Evolutionary conservation across 352 stramenopile genomes (phyloP).

Genomic region (Globisporangium radiosum): DNA sequence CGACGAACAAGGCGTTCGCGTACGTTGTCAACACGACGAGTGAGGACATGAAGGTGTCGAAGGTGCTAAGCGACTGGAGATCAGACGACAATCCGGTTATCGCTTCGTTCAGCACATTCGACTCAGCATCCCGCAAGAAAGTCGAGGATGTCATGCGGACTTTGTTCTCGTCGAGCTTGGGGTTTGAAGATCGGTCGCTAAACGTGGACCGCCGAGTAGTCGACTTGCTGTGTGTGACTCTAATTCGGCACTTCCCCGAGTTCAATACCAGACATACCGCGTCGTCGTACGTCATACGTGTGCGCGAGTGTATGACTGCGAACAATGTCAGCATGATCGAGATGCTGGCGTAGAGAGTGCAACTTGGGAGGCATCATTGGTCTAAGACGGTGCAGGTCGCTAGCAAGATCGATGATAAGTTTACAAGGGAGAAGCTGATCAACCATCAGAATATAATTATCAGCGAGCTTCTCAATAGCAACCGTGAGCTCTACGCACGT

Average conservation of each 20-base stretch:
- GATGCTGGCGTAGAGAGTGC: neutral
- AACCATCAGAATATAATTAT: too few species aligned
- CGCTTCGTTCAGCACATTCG: neutral
- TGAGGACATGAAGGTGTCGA: neutral
- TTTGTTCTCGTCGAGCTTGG: neutral
- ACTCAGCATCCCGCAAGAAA: too few species aligned
- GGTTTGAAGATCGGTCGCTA: neutral
- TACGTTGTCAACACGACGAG: conserved; percentile 4
- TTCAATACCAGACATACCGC: too few species aligned
- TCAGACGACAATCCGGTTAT: neutral
- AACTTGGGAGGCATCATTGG: too few species aligned
- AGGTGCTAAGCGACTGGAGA: neutral
- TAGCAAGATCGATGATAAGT: neutral
- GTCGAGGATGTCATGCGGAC: too few species aligned
- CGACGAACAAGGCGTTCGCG: conserved; percentile 20
- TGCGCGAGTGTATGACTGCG: neutral
- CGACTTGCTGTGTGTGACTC: neutral
- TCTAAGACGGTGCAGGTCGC: neutral
- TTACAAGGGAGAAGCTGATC: neutral
- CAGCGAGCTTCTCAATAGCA: too few species aligned
- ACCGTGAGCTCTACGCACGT: too few species aligned
- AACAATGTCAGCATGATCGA: too few species aligned
- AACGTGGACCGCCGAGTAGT: neutral
- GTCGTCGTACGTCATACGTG: neutral
- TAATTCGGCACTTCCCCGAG: neutral